Evolutionary conservation across 352 stramenopile genomes (phyloP).

Genomic region (Pythium sp.): DNA sequence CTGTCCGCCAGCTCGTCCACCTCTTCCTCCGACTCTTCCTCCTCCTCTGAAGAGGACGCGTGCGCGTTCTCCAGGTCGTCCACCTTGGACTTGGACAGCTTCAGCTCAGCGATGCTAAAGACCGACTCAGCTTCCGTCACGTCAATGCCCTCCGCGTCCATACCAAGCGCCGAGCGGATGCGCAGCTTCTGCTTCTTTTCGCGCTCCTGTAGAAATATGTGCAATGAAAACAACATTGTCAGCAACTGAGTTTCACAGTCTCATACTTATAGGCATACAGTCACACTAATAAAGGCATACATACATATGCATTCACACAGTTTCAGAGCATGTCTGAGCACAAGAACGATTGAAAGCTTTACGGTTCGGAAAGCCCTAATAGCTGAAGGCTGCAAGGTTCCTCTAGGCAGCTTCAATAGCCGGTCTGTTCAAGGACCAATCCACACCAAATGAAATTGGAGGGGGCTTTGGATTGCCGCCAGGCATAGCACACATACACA

Average conservation of each 20-base stretch:
- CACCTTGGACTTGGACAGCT: slow-evolving; percentile 74
- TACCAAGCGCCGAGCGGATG: slow-evolving; percentile 73
- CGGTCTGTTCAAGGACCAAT: slow-evolving; percentile 91
- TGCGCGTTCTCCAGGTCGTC: slow-evolving; percentile 74
- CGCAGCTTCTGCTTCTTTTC: slow-evolving; percentile 85
- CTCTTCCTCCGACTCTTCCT: slow-evolving; percentile 31
- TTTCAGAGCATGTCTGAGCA: slow-evolving; percentile 71
- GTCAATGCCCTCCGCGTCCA: slow-evolving; percentile 83
- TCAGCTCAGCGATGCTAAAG: slow-evolving; percentile 80
- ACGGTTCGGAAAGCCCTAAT: slow-evolving; percentile 72
- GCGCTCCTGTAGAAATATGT: slow-evolving; percentile 49
- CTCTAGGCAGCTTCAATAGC: slow-evolving; percentile 89
- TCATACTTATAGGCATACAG: background rate
- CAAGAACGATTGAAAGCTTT: slow-evolving; percentile 87
- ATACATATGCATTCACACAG: slow-evolving; percentile 14
- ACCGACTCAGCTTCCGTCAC: slow-evolving; percentile 75
- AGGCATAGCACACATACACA: slow-evolving; percentile 24
- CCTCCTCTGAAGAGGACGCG: slow-evolving; percentile 39
- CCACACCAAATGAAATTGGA: slow-evolving; percentile 72
- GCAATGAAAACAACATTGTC: slow-evolving; percentile 12
- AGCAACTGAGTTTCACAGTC: background rate
- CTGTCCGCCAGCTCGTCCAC: slow-evolving; percentile 51
- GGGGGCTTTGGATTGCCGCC: slow-evolving; percentile 86
- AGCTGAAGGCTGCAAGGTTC: slow-evolving; percentile 89
- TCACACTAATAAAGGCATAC: slow-evolving; percentile 24